Conservation (phyloP, 352 stramenopile species). For the Thalassiosira allenii region DNA sequence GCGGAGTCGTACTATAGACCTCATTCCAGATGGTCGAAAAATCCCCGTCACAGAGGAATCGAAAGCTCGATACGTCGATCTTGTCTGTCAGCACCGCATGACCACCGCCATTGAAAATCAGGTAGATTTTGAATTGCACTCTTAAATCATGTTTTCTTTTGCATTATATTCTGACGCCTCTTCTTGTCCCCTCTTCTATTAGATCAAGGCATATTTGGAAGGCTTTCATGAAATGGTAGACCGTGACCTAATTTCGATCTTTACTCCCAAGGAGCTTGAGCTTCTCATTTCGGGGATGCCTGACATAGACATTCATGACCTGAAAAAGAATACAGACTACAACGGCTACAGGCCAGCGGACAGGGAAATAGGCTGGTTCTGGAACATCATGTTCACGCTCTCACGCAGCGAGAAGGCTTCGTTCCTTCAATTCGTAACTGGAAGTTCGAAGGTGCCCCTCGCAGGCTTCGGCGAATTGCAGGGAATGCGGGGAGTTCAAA, state of each 20-base stretch:
- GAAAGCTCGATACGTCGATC: conserved; percentile 96
- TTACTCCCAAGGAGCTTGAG: conserved; percentile 97
- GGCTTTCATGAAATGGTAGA: conserved; percentile 97
- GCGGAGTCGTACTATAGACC: conserved; percentile 90
- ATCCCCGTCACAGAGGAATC: conserved; percentile 96
- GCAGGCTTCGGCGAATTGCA: conserved; percentile 98
- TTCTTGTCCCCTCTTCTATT: no score
- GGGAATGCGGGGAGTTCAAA: conserved; percentile 98
- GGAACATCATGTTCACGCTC: conserved; percentile 95
- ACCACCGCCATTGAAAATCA: conserved; percentile 97
- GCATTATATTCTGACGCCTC: no score
- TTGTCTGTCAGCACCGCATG: conserved; percentile 99
- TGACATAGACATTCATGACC: conserved; percentile 96
- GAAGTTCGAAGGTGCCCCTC: conserved; percentile 96
- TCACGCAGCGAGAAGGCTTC: conserved; percentile 94
- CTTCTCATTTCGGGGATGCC: conserved; percentile 97
- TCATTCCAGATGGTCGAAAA: conserved; percentile 94
- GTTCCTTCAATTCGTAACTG: conserved; percentile 98
- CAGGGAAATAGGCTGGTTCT: conserved; percentile 95
- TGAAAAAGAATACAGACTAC: conserved; percentile 97
- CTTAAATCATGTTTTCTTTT: no score
- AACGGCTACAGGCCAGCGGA: conserved; percentile 89
- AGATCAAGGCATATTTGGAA: conserved; percentile 91
- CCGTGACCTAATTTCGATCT: conserved; percentile 93
- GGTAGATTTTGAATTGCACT: no score